Conservation (phyloP, 2,329 filamentous ascomycete genomes). For the Trichothecium sympodiale region DNA sequence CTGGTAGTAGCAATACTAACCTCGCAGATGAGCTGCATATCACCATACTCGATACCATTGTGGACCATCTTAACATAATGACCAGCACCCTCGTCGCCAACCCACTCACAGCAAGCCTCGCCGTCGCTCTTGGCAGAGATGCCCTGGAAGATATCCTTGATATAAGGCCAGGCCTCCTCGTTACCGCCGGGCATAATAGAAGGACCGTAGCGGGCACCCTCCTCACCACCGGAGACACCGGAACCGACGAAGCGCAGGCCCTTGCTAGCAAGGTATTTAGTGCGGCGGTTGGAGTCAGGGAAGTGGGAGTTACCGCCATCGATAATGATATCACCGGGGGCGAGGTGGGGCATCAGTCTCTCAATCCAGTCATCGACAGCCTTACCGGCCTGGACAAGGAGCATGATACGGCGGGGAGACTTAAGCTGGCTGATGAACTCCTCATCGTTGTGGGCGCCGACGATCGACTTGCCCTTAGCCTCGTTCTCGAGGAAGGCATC, state of each 20-base stretch:
- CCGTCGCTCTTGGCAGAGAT: conserved; percentile 96
- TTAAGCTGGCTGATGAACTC: conserved; percentile 97
- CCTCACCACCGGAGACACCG: conserved; percentile 98
- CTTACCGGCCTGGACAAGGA: conserved; percentile 97
- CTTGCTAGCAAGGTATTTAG: conserved; percentile 76
- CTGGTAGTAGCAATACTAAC: conserved; percentile 36
- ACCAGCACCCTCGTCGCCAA: conserved; percentile 96
- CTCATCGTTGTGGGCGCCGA: conserved; percentile 85
- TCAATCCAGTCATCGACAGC: conserved; percentile 99
- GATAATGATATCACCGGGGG: conserved; percentile 93
- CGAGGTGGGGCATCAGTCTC: conserved; percentile 73
- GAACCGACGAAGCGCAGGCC: conserved; percentile 91
- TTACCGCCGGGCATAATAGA: conserved; percentile 98
- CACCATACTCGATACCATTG: conserved; percentile 99
- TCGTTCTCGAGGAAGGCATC: conserved; percentile 86
- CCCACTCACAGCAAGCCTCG: conserved; percentile 98
- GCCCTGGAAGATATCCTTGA: conserved; percentile 98
- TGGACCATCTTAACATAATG: conserved; percentile 99
- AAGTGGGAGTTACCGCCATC: conserved; percentile 98
- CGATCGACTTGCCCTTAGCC: conserved; percentile 89
- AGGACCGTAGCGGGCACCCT: conserved; percentile 94
- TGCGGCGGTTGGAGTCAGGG: conserved; percentile 97
- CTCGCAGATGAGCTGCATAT: conserved; percentile 99
- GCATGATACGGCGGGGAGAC: conserved; percentile 93
- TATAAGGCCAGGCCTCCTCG: conserved; percentile 93